Percentiles rank a stretch among this genome's conserved stretches.
Evolutionary conservation across 345 rosid genomes (phyloP).

Genomic region (Heritiera fomes): DNA sequence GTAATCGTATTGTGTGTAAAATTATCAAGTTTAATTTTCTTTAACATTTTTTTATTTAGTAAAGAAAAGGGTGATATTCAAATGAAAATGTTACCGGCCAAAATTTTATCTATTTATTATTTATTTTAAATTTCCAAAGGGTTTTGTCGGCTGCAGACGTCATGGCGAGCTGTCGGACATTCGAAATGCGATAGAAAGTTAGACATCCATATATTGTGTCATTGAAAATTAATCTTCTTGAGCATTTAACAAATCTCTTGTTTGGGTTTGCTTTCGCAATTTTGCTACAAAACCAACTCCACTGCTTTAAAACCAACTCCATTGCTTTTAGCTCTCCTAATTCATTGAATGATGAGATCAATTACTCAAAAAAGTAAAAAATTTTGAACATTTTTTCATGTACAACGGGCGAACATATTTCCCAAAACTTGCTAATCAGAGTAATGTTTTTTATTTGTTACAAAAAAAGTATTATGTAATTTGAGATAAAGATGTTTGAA

Average conservation of each 20-base stretch:
- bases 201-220: too few species aligned
- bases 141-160: constrained; percentile 4
- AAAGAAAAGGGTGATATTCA: neutral
- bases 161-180: neutral
- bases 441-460: too few species aligned
- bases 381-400: neutral
- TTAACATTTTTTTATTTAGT: neutral
- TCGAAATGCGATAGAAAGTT: too few species aligned
- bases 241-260: too few species aligned
- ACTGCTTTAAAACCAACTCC: neutral
- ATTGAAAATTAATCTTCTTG: too few species aligned
- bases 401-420: neutral
- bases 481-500: too few species aligned
- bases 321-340: neutral
- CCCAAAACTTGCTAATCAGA: neutral
- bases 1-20: too few species aligned
- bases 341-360: neutral
- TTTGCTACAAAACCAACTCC: neutral
- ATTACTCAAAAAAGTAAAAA: neutral
- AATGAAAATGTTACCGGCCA: neutral
- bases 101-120: neutral
- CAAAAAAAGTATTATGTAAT: too few species aligned
- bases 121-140: neutral
- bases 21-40: neutral
- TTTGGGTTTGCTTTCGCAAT: neutral